These are phyloP conservation scores for Phaeophleospora eucalypticola DNA, from an alignment of 2,329 filamentous ascomycete genomes.

Conservation along the genomic window DNA sequence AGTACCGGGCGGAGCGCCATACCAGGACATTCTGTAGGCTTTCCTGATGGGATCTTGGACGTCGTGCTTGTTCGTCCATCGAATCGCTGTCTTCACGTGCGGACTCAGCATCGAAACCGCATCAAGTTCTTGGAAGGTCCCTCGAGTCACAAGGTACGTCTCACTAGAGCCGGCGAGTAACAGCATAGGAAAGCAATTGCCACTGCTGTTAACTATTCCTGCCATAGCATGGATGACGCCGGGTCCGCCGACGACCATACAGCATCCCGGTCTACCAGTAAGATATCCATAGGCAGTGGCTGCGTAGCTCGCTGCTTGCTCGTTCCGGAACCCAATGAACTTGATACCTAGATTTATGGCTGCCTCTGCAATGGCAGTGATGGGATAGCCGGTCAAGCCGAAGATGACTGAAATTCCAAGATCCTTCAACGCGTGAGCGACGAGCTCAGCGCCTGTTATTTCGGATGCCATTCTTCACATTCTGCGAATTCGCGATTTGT, in stretches of 20 bases:
- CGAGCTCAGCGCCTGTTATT: constrained; percentile 46
- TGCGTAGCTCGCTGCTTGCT: constrained; percentile 57
- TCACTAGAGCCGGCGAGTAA: constrained; percentile 51
- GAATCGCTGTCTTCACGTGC: constrained; percentile 15
- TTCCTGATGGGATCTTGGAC: constrained; percentile 47
- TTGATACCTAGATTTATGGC: constrained; percentile 54
- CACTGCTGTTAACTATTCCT: constrained; percentile 40
- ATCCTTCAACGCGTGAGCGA: constrained; percentile 47
- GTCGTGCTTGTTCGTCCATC: constrained; percentile 2
- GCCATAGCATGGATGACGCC: constrained; percentile 57
- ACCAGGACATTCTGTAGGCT: constrained; percentile 29
- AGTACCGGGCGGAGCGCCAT: constrained; percentile 5
- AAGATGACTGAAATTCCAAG: constrained; percentile 51
- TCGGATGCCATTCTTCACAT: too few relatives aligned
- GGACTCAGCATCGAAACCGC: constrained; percentile 48
- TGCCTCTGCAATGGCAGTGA: constrained; percentile 56
- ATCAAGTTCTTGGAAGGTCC: constrained; percentile 57
- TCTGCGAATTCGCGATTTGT: too few relatives aligned
- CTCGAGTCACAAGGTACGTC: constrained; percentile 49
- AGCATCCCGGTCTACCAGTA: constrained; percentile 54
- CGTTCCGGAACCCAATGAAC: constrained; percentile 57
- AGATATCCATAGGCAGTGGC: constrained; percentile 57
- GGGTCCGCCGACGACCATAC: constrained; percentile 56
- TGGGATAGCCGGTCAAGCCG: constrained; percentile 53
- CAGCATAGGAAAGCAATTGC: background rate